phyloP scores from a whole-genome alignment of 371 early-diverging fungal genomes.

The Rhizomucor miehei region DNA sequence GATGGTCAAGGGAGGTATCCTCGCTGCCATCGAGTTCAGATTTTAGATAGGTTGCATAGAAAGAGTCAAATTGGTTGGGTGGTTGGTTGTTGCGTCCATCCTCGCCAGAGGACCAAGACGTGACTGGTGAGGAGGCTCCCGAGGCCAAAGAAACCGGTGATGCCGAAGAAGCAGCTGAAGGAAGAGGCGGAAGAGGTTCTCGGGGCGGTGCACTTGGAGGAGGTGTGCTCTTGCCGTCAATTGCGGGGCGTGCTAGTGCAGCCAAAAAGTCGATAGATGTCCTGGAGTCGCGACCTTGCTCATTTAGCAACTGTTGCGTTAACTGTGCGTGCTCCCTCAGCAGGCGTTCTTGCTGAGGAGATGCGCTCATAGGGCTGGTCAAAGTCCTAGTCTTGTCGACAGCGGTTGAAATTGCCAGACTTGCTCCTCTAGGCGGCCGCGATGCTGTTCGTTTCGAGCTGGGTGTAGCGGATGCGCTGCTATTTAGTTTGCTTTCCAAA shows the following conservation, averaged over 20 bases:
- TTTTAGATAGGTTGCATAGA: conserved; percentile 11
- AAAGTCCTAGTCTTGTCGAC: conserved; percentile 34
- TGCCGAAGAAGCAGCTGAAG: conserved; percentile 11
- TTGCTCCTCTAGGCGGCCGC: conserved; percentile 4
- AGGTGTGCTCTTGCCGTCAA: conserved; percentile 14
- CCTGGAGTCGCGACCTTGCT: not conserved
- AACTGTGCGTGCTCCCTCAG: too few relatives aligned
- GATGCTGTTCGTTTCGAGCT: not conserved
- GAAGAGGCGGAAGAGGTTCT: conserved; percentile 30
- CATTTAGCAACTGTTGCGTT: too few relatives aligned
- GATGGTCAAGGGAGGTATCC: not conserved
- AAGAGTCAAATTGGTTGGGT: conserved; percentile 5
- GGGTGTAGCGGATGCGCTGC: not conserved
- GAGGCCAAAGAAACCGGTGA: conserved; percentile 12
- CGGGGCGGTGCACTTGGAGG: conserved; percentile 27
- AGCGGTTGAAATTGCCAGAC: conserved; percentile 21
- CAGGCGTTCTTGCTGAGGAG: conserved; percentile 32
- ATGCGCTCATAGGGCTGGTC: conserved; percentile 30
- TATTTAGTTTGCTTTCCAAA: conserved; percentile 24
- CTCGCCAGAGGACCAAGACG: conserved; percentile 23
- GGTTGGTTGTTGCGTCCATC: conserved; percentile 3
- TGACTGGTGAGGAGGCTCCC: conserved; percentile 11
- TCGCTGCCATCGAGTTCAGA: conserved; percentile 5
- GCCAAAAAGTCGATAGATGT: conserved; percentile 36
- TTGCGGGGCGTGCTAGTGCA: conserved; percentile 16